Conservation (phyloP, 768 basidiomycete genomes). For the Suillus paluster region DNA sequence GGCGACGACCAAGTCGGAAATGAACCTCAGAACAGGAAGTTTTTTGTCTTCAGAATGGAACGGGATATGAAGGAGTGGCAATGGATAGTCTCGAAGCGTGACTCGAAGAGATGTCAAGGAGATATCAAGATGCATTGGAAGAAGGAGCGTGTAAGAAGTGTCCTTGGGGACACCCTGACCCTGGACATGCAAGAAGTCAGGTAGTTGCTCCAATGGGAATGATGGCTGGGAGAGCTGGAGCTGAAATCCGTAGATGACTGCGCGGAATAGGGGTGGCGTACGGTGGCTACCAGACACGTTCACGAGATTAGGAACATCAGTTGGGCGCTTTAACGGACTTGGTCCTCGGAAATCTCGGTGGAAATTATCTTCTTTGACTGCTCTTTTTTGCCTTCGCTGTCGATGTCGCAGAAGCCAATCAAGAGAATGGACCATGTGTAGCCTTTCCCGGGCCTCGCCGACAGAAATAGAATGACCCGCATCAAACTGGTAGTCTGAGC, state of each 20-base stretch:
- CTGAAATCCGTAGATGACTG: constrained; percentile 60
- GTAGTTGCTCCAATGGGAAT: constrained; percentile 56
- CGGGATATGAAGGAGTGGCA: constrained; percentile 82
- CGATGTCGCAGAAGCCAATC: constrained; percentile 70
- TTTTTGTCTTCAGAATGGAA: constrained; percentile 39
- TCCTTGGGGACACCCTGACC: constrained; percentile 71
- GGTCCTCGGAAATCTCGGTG: constrained; percentile 49
- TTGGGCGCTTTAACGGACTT: constrained; percentile 31
- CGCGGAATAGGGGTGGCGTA: constrained; percentile 72
- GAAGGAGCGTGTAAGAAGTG: constrained; percentile 75
- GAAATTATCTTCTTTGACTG: constrained; percentile 52
- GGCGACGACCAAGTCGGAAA: constrained; percentile 80
- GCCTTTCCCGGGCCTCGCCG: constrained; percentile 69
- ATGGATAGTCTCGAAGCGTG: constrained; percentile 84
- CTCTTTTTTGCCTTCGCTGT: constrained; percentile 50
- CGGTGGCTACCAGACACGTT: constrained; percentile 36
- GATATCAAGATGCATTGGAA: constrained; percentile 82
- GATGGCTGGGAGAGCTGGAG: constrained; percentile 62
- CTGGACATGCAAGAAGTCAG: constrained; percentile 67
- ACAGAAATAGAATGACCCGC: constrained; percentile 68
- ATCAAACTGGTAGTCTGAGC: constrained; percentile 66
- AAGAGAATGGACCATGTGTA: constrained; percentile 70
- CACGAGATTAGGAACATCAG: constrained; percentile 49
- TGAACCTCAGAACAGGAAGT: constrained; percentile 60
- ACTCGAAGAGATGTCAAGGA: constrained; percentile 62